These are phyloP conservation scores for Phytophthora cajani DNA, from an alignment of 352 stramenopile genomes.

Conservation along the genomic window DNA sequence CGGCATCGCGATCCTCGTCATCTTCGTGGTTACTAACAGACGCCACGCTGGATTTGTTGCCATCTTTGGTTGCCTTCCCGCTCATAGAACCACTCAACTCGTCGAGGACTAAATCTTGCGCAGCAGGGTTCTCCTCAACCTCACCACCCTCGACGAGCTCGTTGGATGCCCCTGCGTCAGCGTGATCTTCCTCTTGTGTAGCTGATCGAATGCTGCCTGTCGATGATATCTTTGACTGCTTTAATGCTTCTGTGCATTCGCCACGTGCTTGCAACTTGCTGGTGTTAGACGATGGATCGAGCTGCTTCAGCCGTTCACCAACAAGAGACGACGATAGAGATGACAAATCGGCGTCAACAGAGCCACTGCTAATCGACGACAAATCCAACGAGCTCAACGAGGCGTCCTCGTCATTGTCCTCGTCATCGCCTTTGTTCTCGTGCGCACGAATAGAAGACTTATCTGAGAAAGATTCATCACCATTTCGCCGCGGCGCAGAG, in stretches of 20 bases:
- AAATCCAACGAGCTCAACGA: constrained; percentile 65
- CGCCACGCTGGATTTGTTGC: constrained; percentile 1
- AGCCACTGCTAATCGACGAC: constrained; percentile 67
- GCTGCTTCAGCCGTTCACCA: constrained; percentile 25
- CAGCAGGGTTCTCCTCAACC: constrained; percentile 2
- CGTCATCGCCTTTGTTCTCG: constrained; percentile 1
- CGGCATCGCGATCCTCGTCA: constrained; percentile 22
- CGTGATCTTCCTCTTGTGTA: not conserved
- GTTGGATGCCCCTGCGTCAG: not conserved
- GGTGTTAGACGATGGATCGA: constrained; percentile 1
- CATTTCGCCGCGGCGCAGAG: constrained; percentile 17
- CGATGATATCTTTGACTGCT: not conserved
- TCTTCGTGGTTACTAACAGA: constrained; percentile 10
- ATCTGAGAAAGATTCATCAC: constrained; percentile 16
- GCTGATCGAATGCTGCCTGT: not conserved
- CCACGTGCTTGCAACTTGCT: not conserved
- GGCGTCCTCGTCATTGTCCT: constrained; percentile 20
- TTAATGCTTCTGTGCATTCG: constrained; percentile 12
- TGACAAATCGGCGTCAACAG: constrained; percentile 55
- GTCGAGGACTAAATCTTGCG: constrained; percentile 21
- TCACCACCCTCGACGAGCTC: constrained; percentile 1
- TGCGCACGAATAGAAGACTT: constrained; percentile 14
- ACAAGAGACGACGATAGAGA: constrained; percentile 70
- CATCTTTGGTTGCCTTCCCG: not conserved
- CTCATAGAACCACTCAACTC: constrained; percentile 22